phyloP scores from a whole-genome alignment of 306 rosid genomes.

The Alnus glutinosa region DNA sequence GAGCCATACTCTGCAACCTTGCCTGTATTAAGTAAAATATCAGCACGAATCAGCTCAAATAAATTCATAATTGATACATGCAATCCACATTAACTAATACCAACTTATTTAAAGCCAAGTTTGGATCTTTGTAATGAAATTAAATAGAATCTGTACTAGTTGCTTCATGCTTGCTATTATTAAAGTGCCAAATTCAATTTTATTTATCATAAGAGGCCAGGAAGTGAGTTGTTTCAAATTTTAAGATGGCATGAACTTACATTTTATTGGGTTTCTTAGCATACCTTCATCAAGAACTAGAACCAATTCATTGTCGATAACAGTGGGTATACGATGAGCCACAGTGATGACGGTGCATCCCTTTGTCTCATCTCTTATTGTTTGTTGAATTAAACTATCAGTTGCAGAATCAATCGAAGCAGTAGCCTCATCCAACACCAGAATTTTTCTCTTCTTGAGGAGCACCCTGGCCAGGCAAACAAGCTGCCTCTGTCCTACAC shows the following conservation, averaged over 20 bases:
- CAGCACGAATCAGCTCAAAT: neutral
- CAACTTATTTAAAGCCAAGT: neutral
- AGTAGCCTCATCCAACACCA: conserved; percentile 93
- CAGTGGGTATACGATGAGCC: conserved; percentile 86
- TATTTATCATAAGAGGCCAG: neutral
- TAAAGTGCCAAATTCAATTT: neutral
- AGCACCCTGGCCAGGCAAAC: conserved; percentile 89
- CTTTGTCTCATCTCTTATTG: conserved; percentile 70
- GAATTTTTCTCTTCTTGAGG: conserved; percentile 66
- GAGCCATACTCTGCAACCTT: conserved; percentile 65
- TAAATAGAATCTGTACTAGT: neutral
- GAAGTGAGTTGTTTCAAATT: neutral
- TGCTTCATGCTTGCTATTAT: neutral
- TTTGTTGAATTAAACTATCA: conserved; percentile 75
- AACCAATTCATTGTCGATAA: conserved; percentile 79
- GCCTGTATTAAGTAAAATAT: conserved; percentile 47
- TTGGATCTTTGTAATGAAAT: neutral
- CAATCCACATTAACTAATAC: neutral
- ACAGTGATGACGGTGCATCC: conserved; percentile 83
- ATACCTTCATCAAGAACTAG: conserved; percentile 83
- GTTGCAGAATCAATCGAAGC: conserved; percentile 88
- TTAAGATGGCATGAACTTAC: neutral
- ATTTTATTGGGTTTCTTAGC: neutral
- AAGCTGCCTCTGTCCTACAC: conserved; percentile 94
- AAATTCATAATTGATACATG: neutral